Conservation (phyloP, 257 asterid genomes). For the Paraleonurus japonicus region DNA sequence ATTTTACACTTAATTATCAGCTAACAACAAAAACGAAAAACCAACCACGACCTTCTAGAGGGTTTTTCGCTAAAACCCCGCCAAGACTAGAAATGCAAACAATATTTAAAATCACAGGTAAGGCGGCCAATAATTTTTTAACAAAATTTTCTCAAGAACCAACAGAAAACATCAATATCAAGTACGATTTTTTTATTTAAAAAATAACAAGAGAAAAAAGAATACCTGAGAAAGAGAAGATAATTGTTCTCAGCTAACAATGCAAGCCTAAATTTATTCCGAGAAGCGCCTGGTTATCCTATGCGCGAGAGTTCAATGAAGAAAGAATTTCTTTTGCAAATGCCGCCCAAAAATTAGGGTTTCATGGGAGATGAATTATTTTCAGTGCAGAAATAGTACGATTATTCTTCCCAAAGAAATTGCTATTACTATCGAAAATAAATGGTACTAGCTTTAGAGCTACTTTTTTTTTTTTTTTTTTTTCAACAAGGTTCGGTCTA, state of each 20-base stretch:
- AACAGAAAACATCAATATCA: neutral
- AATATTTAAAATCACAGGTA: neutral
- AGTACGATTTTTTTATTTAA: neutral
- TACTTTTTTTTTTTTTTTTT: neutral
- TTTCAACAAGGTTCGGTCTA: neutral
- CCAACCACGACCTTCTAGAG: neutral
- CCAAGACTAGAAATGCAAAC: neutral
- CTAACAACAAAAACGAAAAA: neutral
- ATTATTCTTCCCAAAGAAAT: neutral
- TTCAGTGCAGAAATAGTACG: neutral
- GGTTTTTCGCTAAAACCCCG: slow-evolving; percentile 19
- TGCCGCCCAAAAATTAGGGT: slow-evolving; percentile 30
- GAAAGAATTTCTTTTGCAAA: neutral
- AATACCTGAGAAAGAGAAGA: neutral
- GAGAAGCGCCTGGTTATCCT: neutral
- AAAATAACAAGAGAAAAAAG: neutral
- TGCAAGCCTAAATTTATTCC: slow-evolving; percentile 10
- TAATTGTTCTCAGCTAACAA: neutral
- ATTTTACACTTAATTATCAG: neutral
- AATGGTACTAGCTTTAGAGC: slow-evolving; percentile 18
- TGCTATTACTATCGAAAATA: neutral
- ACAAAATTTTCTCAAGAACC: neutral
- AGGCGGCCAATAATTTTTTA: neutral
- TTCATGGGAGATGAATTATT: slow-evolving; percentile 15
- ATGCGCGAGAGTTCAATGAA: neutral